These are phyloP conservation scores for Tephrocybe sp. DNA, from an alignment of 768 basidiomycete genomes.

Conservation along the genomic window DNA sequence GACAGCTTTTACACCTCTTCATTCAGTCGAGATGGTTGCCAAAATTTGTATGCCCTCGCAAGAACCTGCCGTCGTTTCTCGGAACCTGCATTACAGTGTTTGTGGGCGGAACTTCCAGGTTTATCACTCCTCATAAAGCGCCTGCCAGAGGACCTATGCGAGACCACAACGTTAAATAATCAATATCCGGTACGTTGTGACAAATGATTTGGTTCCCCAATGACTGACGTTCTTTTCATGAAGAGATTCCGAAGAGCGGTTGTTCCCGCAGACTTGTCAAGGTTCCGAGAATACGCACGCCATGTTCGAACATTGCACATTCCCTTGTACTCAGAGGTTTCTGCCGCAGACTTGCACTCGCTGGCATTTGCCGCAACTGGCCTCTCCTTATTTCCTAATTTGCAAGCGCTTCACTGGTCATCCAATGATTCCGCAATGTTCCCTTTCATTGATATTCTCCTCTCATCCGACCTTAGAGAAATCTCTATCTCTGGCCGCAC, in stretches of 20 bases:
- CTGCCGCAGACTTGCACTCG: neutral
- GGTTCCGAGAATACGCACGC: neutral
- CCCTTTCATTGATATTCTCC: neutral
- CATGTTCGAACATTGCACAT: neutral
- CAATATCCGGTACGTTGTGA: too few relatives aligned
- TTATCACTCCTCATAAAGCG: neutral
- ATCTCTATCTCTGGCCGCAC: neutral
- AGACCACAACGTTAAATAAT: too few relatives aligned
- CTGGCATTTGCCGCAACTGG: neutral
- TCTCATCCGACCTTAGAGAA: neutral
- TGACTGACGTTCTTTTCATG: too few relatives aligned
- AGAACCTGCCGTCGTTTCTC: neutral
- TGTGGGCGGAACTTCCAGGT: neutral
- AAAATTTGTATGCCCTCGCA: neutral
- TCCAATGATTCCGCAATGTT: neutral
- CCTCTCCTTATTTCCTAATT: neutral
- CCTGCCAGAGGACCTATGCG: conserved; percentile 4
- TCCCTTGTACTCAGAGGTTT: neutral
- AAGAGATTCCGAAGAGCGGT: neutral
- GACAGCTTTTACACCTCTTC: neutral
- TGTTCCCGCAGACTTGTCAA: conserved; percentile 2
- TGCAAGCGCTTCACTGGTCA: neutral
- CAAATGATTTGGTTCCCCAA: too few relatives aligned
- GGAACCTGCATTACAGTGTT: neutral
- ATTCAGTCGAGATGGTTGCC: neutral